Evolutionary conservation across 768 basidiomycete species (phyloP).

Genomic region (Boletus rufocinnamomeus): DNA sequence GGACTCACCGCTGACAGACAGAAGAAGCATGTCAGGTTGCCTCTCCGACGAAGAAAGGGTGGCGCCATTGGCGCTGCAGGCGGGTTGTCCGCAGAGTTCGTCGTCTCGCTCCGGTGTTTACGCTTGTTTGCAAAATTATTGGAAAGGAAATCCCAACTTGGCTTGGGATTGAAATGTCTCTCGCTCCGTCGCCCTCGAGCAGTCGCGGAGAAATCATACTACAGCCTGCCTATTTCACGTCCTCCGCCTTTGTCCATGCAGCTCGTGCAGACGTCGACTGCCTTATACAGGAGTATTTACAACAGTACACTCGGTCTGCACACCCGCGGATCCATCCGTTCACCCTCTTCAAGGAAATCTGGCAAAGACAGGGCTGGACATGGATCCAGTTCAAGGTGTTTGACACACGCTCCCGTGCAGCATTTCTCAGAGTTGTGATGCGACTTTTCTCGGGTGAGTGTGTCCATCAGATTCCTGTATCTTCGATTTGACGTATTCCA

Average conservation of each 20-base stretch:
- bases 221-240: conserved; percentile 79
- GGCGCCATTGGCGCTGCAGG: conserved; percentile 18
- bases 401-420: conserved; percentile 63
- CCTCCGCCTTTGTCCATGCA: conserved; percentile 66
- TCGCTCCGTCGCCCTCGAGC: conserved; percentile 56
- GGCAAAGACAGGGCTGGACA: conserved; percentile 68
- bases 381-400: conserved; percentile 77
- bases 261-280: conserved; percentile 63
- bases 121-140: conserved; percentile 17
- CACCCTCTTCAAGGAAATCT: conserved; percentile 67
- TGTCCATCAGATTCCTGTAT: neutral
- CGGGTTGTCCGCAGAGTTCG: neutral
- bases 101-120: neutral
- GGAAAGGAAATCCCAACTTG: conserved; percentile 22
- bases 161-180: conserved; percentile 34
- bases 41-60: conserved; percentile 54
- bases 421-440: conserved; percentile 58
- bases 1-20: conserved; percentile 53
- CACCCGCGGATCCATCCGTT: conserved; percentile 50
- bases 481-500: conserved; percentile 27
- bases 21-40: conserved; percentile 65
- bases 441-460: conserved; percentile 68
- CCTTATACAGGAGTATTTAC: conserved; percentile 54
- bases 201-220: conserved; percentile 61
- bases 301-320: conserved; percentile 42